Conservation (phyloP, 805 yeast genomes). For the Cyberlindnera euphorbiae region DNA sequence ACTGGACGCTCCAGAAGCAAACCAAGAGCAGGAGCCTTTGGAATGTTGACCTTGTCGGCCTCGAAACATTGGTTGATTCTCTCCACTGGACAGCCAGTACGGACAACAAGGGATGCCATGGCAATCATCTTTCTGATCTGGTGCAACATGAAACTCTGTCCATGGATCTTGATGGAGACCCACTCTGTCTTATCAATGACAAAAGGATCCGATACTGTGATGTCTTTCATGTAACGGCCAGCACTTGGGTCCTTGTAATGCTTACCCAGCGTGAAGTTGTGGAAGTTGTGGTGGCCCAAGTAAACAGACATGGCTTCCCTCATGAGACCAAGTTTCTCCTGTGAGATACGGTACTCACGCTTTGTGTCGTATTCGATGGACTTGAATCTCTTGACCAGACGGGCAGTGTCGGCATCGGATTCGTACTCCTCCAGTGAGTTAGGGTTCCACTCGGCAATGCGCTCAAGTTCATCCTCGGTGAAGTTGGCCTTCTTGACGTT, state of each 20-base stretch:
- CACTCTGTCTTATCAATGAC: conserved; percentile 93
- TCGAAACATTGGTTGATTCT: conserved; percentile 78
- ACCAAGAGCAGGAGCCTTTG: conserved; percentile 97
- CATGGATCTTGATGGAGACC: conserved; percentile 94
- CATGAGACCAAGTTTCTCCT: conserved; percentile 56
- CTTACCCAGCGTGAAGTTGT: conserved; percentile 82
- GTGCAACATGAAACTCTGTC: conserved; percentile 97
- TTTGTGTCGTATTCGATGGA: conserved; percentile 62
- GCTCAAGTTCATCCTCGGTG: conserved; percentile 26
- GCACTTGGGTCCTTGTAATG: conserved; percentile 81
- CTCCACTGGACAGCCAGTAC: conserved; percentile 78
- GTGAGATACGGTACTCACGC: conserved; percentile 61
- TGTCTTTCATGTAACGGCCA: conserved; percentile 71
- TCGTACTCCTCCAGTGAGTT: conserved; percentile 34
- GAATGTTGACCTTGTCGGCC: conserved; percentile 74
- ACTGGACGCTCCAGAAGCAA: conserved; percentile 87
- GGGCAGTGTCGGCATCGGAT: conserved; percentile 33
- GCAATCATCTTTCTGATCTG: conserved; percentile 98
- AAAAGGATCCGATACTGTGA: conserved; percentile 82
- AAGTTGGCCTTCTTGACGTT: conserved; percentile 30
- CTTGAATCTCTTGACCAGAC: conserved; percentile 48
- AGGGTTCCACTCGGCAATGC: conserved; percentile 27
- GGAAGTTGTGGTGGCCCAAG: conserved; percentile 89
- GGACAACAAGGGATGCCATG: conserved; percentile 79
- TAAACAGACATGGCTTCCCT: conserved; percentile 67